Conservation (phyloP, 2,329 filamentous ascomycete species). For the Bipolaris cookei region DNA sequence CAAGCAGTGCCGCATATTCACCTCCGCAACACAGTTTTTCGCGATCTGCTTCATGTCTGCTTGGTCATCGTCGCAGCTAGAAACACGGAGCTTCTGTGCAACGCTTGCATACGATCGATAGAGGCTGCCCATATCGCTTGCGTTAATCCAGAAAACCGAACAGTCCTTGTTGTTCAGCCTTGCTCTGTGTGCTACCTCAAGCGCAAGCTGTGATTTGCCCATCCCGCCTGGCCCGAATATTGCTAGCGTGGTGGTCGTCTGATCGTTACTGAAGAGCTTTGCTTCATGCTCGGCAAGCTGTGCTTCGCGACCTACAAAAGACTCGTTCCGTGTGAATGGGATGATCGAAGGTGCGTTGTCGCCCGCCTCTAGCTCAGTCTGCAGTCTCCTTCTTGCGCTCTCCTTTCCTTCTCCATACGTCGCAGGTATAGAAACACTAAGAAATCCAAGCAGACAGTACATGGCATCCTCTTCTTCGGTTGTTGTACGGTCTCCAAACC, state of each 20-base stretch:
- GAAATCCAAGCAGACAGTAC: slow-evolving; percentile 34
- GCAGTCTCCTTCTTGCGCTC: slow-evolving; percentile 21
- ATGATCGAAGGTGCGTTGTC: slow-evolving; percentile 28
- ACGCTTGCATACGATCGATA: slow-evolving; percentile 43
- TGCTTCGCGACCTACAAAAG: slow-evolving; percentile 33
- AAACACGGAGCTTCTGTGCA: slow-evolving; percentile 37
- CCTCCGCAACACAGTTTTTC: slow-evolving; percentile 5
- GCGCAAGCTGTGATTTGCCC: slow-evolving; percentile 31
- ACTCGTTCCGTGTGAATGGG: slow-evolving; percentile 34
- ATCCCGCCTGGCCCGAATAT: slow-evolving; percentile 27
- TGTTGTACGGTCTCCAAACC: slow-evolving; percentile 22
- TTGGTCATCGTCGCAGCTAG: slow-evolving; percentile 17
- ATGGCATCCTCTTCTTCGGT: slow-evolving; percentile 33
- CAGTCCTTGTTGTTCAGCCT: slow-evolving; percentile 45
- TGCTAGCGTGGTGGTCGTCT: slow-evolving; percentile 16
- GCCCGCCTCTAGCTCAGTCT: slow-evolving; percentile 19
- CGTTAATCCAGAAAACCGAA: slow-evolving; percentile 56
- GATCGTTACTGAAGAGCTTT: slow-evolving; percentile 27
- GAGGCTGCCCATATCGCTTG: slow-evolving; percentile 49
- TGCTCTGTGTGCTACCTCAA: slow-evolving; percentile 51
- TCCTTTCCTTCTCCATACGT: slow-evolving; percentile 30
- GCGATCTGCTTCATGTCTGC: slow-evolving; percentile 17
- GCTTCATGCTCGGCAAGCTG: slow-evolving; percentile 36
- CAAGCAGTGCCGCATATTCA: slow-evolving; percentile 8
- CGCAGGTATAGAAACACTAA: slow-evolving; percentile 24